Evolutionary conservation across 768 basidiomycete species (phyloP).

Genomic region (Suillus fuscotomentosus): DNA sequence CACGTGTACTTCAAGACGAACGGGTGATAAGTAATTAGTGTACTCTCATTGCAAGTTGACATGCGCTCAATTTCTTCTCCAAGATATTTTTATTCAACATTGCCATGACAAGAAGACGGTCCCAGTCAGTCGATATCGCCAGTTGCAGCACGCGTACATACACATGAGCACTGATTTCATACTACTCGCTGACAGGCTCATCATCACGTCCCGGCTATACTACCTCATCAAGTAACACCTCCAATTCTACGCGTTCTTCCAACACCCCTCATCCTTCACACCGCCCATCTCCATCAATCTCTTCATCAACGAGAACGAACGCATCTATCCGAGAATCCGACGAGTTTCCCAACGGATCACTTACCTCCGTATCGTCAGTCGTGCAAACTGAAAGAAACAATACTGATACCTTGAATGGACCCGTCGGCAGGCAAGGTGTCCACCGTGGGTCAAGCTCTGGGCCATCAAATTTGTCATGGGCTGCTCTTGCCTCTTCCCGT

Average conservation of each 20-base stretch:
- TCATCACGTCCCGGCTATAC: conserved; percentile 1
- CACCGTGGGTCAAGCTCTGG: not conserved
- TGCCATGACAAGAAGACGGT: too few species aligned
- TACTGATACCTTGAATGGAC: not conserved
- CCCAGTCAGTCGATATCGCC: too few species aligned
- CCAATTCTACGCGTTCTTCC: not conserved
- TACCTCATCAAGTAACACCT: conserved; percentile 1
- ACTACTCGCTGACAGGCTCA: not conserved
- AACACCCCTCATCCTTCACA: conserved; percentile 18
- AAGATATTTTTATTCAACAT: too few species aligned
- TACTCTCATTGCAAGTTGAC: too few species aligned
- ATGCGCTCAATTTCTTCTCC: too few species aligned
- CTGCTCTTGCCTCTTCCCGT: not conserved
- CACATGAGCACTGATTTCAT: not conserved
- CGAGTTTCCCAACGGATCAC: not conserved
- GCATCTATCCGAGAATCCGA: not conserved
- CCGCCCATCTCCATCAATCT: conserved; percentile 12
- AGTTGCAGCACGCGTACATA: not conserved
- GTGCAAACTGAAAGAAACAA: not conserved
- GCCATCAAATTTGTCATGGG: not conserved
- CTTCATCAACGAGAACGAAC: conserved; percentile 11
- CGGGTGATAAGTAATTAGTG: too few species aligned
- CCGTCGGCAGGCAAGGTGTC: not conserved
- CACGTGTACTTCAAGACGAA: too few species aligned
- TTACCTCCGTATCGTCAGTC: not conserved